Percentiles rank a stretch among this genome's conserved stretches.
Conservation (phyloP, 345 rosid species). For the Hibiscus syriacus region DNA sequence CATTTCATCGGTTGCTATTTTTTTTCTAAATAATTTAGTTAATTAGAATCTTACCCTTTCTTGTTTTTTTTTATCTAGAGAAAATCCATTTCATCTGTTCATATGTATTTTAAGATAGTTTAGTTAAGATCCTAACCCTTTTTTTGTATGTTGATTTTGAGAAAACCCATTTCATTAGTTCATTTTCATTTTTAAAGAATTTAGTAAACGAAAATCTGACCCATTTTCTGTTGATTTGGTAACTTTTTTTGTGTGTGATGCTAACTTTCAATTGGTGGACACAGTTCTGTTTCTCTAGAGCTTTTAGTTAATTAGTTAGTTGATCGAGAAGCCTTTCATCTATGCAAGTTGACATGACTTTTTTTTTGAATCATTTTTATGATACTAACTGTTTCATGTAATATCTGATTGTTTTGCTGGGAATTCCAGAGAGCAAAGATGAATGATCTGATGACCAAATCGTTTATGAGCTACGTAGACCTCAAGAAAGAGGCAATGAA, state of each 20-base stretch:
- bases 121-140: no score
- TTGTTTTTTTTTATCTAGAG: not conserved
- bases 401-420: not conserved
- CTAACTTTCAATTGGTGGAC: not conserved
- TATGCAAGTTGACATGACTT: no score
- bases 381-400: not conserved
- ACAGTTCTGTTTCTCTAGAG: no score
- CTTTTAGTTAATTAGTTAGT: no score
- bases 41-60: not conserved
- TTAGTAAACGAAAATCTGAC: no score
- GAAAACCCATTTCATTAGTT: not conserved
- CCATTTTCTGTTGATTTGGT: no score
- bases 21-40: no score
- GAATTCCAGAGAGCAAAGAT: conserved; percentile 29
- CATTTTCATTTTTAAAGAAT: no score
- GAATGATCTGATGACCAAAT: conserved; percentile 97
- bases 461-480: conserved; percentile 85
- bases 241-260: no score
- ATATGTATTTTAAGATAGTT: no score
- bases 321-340: no score
- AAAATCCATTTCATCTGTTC: not conserved
- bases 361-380: not conserved
- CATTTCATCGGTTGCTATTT: not conserved
- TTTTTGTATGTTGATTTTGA: no score
- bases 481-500: conserved; percentile 87